phyloP scores from a whole-genome alignment of 73 alveolate species.

The Effrenium voratum region DNA sequence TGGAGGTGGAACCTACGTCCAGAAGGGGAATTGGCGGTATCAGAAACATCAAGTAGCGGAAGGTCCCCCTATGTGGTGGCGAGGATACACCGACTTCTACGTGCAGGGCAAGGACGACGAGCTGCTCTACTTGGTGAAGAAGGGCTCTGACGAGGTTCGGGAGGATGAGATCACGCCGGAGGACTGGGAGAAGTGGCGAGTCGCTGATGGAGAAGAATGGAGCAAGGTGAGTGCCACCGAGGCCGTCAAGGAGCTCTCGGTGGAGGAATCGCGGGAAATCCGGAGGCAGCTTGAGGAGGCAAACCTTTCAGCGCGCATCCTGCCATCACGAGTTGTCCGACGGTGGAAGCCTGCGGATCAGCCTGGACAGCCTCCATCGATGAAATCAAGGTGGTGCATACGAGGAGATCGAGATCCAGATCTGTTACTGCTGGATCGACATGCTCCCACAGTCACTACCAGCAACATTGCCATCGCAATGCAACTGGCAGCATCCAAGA shows the following conservation, averaged over 20 bases:
- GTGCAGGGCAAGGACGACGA: not conserved
- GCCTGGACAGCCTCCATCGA: not conserved
- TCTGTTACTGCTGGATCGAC: not conserved
- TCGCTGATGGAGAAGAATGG: not conserved
- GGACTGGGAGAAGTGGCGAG: not conserved
- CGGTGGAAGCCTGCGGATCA: conserved; percentile 35
- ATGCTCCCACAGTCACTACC: conserved; percentile 20
- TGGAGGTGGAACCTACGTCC: not conserved
- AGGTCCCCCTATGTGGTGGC: conserved; percentile 9
- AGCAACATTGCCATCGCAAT: not conserved
- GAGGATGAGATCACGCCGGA: not conserved
- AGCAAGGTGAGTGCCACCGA: not conserved
- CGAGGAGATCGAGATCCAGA: conserved; percentile 34
- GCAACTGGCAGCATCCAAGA: not conserved
- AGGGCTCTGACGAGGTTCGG: not conserved
- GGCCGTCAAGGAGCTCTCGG: not conserved
- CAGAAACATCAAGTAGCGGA: not conserved
- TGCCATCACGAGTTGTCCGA: conserved; percentile 3
- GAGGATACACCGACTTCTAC: conserved; percentile 1
- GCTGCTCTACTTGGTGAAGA: not conserved
- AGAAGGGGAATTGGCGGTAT: not conserved
- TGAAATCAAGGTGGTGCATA: not conserved
- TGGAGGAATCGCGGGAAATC: not conserved
- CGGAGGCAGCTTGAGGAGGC: not conserved
- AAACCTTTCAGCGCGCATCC: not conserved